Evolutionary conservation across 139 green algal species (phyloP).

Genomic region (Coelastrella sp.): DNA sequence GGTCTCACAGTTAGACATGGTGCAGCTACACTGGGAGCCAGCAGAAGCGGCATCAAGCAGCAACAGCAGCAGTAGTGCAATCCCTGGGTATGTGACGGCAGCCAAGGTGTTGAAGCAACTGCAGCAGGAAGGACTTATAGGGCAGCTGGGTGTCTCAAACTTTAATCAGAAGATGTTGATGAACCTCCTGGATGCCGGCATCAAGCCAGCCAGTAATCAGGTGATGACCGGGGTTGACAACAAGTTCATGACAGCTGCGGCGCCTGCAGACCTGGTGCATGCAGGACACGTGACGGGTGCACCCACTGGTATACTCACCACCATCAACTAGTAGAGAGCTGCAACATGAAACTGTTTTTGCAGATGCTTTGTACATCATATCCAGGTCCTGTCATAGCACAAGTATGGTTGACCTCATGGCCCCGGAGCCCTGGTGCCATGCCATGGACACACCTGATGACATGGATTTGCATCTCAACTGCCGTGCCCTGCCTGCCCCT

Average conservation of each 20-base stretch:
- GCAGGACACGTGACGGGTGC: background rate
- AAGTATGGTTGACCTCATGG: too few species aligned
- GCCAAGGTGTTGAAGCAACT: constrained; percentile 29
- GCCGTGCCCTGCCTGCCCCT: background rate
- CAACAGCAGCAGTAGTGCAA: background rate
- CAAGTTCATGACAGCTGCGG: background rate
- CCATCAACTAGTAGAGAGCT: background rate
- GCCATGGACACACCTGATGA: background rate
- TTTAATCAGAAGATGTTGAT: constrained; percentile 40
- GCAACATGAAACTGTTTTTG: too few species aligned
- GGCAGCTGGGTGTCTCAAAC: constrained; percentile 23
- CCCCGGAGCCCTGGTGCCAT: too few species aligned
- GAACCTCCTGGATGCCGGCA: constrained; percentile 28
- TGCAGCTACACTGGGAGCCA: constrained; percentile 48
- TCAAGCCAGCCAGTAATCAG: constrained; percentile 50
- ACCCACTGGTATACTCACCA: background rate
- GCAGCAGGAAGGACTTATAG: constrained; percentile 32
- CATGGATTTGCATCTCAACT: background rate
- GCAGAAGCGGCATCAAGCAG: background rate
- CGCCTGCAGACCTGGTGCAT: background rate
- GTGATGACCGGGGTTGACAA: background rate
- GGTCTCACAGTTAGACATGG: constrained; percentile 11
- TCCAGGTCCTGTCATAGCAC: too few species aligned
- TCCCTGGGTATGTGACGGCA: constrained; percentile 26
- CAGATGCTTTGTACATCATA: too few species aligned